Evolutionary conservation across 2,329 filamentous ascomycete genomes (phyloP).

Genomic region (Xylariaceae sp.): DNA sequence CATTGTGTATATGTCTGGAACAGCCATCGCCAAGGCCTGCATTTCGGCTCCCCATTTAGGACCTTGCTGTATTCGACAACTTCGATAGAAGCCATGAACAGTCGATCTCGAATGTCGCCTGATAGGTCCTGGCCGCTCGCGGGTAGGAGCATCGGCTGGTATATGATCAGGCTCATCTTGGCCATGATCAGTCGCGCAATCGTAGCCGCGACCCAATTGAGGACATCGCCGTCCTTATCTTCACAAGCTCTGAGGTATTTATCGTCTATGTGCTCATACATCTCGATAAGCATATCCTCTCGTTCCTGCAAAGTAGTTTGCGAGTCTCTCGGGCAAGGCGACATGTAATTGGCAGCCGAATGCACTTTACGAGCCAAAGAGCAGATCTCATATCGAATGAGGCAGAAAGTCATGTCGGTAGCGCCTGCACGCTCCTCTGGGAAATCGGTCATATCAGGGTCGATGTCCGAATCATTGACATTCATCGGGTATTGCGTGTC

Average conservation of each 20-base stretch:
- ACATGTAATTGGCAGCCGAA: conserved; percentile 29
- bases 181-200: conserved; percentile 46
- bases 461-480: conserved; percentile 51
- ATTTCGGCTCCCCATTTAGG: conserved; percentile 45
- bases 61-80: conserved; percentile 52
- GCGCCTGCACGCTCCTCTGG: conserved; percentile 45
- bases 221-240: conserved; percentile 36
- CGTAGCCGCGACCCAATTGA: conserved; percentile 49
- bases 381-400: conserved; percentile 41
- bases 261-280: conserved; percentile 46
- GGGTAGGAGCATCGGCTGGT: conserved; percentile 46
- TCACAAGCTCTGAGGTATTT: conserved; percentile 49
- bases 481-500: conserved; percentile 54
- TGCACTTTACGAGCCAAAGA: conserved; percentile 35
- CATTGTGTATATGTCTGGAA: conserved; percentile 58
- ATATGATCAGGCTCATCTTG: conserved; percentile 52
- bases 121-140: conserved; percentile 32
- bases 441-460: conserved; percentile 40
- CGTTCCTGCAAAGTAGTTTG: conserved; percentile 37
- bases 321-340: conserved; percentile 27
- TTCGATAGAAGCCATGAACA: conserved; percentile 49
- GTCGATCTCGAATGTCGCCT: conserved; percentile 35
- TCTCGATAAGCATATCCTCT: conserved; percentile 39
- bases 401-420: conserved; percentile 48
- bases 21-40: conserved; percentile 52